phyloP scores from a whole-genome alignment of 176 grass and related monocot species.

The Hordeum marinum region DNA sequence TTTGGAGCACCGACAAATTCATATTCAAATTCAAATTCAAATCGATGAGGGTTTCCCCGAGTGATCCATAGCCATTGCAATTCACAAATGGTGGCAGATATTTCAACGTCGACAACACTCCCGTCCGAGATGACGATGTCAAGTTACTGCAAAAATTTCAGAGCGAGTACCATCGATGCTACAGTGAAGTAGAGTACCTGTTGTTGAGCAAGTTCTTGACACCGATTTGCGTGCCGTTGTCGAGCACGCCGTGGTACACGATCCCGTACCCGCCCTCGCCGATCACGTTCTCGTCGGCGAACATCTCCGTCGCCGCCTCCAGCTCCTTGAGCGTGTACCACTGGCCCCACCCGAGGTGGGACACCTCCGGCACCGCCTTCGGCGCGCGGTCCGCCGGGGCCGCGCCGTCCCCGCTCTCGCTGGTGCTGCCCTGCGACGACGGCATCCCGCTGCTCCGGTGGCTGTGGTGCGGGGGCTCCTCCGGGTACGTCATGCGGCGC shows the following conservation, averaged over 20 bases:
- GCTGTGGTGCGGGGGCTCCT: slow-evolving; percentile 34
- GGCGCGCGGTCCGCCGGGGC: slow-evolving; percentile 26
- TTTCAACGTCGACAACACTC: not conserved
- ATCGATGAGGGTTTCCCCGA: not conserved
- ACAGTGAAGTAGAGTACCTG: slow-evolving; percentile 34
- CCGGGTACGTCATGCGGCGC: slow-evolving; percentile 48
- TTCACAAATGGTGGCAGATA: not conserved
- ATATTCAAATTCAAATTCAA: not conserved
- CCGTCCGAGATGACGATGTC: not conserved
- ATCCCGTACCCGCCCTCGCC: slow-evolving; percentile 95
- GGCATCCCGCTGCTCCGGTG: slow-evolving; percentile 39
- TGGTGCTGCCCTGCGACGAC: slow-evolving; percentile 49
- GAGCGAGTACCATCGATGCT: not conserved
- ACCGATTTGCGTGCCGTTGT: slow-evolving; percentile 67
- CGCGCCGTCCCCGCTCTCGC: slow-evolving; percentile 30
- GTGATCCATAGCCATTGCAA: not conserved
- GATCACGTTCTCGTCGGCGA: slow-evolving; percentile 84
- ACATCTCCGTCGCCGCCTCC: slow-evolving; percentile 68
- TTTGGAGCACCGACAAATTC: not conserved
- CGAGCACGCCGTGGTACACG: slow-evolving; percentile 84
- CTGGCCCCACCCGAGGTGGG: slow-evolving; percentile 81
- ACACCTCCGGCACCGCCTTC: slow-evolving; percentile 52
- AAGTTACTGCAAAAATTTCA: not conserved
- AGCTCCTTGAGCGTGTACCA: slow-evolving; percentile 96
- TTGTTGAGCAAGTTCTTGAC: slow-evolving; percentile 97